These are phyloP conservation scores for Agrocybe pediades DNA, from an alignment of 768 basidiomycete species.

Conservation along the genomic window DNA sequence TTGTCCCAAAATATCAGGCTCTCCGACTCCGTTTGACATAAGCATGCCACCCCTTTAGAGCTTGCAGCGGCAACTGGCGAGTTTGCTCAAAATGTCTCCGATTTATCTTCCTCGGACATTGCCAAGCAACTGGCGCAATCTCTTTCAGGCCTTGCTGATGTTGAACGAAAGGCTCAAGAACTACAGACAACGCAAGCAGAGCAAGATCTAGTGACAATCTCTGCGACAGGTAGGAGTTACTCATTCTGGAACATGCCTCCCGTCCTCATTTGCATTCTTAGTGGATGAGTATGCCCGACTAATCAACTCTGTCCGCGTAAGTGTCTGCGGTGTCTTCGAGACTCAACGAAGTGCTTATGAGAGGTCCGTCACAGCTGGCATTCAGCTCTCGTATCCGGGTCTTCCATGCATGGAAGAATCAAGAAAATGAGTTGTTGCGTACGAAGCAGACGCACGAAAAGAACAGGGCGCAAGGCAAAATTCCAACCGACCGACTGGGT, in stretches of 20 bases:
- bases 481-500: constrained; percentile 68
- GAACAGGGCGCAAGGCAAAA: constrained; percentile 73
- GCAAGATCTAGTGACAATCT: constrained; percentile 78
- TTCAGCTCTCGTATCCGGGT: constrained; percentile 86
- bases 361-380: constrained; percentile 58
- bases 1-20: constrained; percentile 10
- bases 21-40: not conserved
- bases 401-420: constrained; percentile 78
- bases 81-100: constrained; percentile 70
- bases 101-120: constrained; percentile 76
- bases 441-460: constrained; percentile 81
- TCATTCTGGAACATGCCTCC: not conserved
- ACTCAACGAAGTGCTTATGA: not conserved
- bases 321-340: constrained; percentile 25
- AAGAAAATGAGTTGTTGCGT: constrained; percentile 74
- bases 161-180: constrained; percentile 76
- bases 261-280: constrained; percentile 6
- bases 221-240: constrained; percentile 64
- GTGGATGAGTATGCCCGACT: constrained; percentile 95
- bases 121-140: constrained; percentile 72
- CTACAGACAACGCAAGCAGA: constrained; percentile 74
- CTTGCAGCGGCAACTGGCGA: constrained; percentile 72
- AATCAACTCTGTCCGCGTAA: constrained; percentile 81
- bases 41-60: constrained; percentile 43
- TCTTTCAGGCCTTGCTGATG: constrained; percentile 69